Evolutionary conservation across 129 eudicot species (phyloP).

Genomic region (Helianthus tuberosus): DNA sequence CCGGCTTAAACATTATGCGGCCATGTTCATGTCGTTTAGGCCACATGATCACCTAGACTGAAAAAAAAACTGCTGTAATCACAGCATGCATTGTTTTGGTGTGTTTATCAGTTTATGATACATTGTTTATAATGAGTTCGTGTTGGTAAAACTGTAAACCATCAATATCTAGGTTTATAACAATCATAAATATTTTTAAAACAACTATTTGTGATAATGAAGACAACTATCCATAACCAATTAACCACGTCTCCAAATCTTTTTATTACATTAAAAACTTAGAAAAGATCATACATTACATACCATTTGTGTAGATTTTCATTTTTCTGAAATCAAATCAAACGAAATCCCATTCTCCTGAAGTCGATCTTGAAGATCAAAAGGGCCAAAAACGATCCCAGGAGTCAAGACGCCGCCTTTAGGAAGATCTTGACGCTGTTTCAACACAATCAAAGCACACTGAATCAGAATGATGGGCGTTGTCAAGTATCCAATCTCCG

Average conservation of each 20-base stretch:
- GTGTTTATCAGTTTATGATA: slow-evolving; percentile 11
- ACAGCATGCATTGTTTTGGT: slow-evolving; percentile 1
- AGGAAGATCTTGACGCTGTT: slow-evolving; percentile 63
- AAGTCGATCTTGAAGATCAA: slow-evolving; percentile 76
- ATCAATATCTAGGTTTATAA: background rate
- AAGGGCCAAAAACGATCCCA: slow-evolving; percentile 78
- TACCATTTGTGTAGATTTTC: slow-evolving; percentile 27
- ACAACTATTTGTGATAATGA: background rate
- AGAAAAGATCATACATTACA: slow-evolving; percentile 22
- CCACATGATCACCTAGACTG: slow-evolving; percentile 73
- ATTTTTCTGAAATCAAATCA: slow-evolving; percentile 61
- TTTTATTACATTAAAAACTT: slow-evolving; percentile 19
- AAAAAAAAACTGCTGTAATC: slow-evolving; percentile 5
- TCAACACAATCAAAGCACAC: slow-evolving; percentile 63
- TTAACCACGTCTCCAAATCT: background rate
- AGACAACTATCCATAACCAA: background rate
- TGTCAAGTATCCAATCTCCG: slow-evolving; percentile 88
- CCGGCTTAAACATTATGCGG: slow-evolving; percentile 50
- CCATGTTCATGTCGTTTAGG: slow-evolving; percentile 56
- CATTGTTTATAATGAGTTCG: slow-evolving; percentile 14
- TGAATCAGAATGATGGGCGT: slow-evolving; percentile 79
- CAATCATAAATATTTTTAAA: background rate
- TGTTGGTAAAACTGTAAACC: background rate
- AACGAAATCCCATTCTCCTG: slow-evolving; percentile 85
- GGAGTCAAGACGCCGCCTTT: slow-evolving; percentile 87